Base-by-base conservation (phyloP, 352 stramenopile species). In the Pythium aristosporum region DNA sequence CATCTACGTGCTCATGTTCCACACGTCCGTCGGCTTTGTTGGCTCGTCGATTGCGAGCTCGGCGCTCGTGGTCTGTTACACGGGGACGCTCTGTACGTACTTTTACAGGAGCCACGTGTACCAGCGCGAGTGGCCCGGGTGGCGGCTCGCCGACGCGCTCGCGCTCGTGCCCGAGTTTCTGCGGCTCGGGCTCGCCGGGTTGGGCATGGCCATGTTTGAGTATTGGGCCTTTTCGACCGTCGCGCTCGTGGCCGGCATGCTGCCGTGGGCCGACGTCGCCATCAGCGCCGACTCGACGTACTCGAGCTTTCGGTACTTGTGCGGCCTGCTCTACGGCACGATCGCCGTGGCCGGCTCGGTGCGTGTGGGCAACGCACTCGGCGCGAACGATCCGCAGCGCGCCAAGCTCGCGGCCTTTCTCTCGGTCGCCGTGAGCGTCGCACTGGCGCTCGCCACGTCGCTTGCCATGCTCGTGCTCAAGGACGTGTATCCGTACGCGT, bases 1-100 rank as follows among this genome's bases (percentile, higher is more conserved):
- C 16, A 90, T 92, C 28, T 96, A 95, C 72, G 72, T 91, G 46
- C 78, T 97, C 65, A 93, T 96, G 70, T 91, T 92, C 72, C 87
- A 79, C 65, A 93, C 88, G 0, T 50, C 71, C 0, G 65, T 87
- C 41, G 88, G 87, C 6, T 94, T 90, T 61, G 71, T 91, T 0
- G 88, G 85, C n/a, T 89, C 77, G 30, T 85, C 88, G 39, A 73
- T 96, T 37, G 89, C 86, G 30, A 75, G 68, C 57, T 87, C 79
- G 49, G 73, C 75, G 16, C 74, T 85, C 20, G 62, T 80, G 34
- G 72, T 76, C 11, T 80, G 71, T 73, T 87, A 92, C 67, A 75
- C 88, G 9, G 61, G 89, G 28, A 78, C 76, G 39, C 63, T 97
- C 25, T 75, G 77, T 36, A 66, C 73, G 21, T 92, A 91, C 61